These are phyloP conservation scores for Suhomyces panamericanus DNA, from an alignment of 1,139 yeast genomes.

Conservation along the genomic window DNA sequence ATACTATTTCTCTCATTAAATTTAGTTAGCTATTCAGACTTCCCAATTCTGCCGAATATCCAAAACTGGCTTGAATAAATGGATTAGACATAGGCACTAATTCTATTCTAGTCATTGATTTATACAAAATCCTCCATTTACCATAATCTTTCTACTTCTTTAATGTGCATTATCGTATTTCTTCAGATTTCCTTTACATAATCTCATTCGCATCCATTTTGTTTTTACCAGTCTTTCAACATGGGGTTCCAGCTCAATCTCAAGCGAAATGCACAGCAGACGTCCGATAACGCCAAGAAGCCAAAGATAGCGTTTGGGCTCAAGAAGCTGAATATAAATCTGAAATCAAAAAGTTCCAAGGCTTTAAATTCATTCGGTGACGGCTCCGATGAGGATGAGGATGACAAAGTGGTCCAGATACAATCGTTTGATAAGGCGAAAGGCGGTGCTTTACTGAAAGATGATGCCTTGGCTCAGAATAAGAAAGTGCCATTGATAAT, in stretches of 20 bases:
- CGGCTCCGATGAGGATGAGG: slow-evolving; percentile 24
- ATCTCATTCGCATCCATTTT: neutral
- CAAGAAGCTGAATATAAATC: neutral
- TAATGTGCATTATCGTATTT: too few species aligned
- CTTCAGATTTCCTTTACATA: neutral
- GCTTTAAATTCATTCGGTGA: slow-evolving; percentile 13
- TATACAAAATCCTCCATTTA: neutral
- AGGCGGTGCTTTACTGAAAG: slow-evolving; percentile 25
- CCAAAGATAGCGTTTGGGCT: slow-evolving; percentile 4
- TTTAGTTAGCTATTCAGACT: too few species aligned
- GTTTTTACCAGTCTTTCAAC: neutral
- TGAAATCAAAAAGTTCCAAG: neutral
- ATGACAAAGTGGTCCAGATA: slow-evolving; percentile 6
- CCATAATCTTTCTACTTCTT: neutral
- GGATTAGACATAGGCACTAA: too few species aligned
- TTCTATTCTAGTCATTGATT: too few species aligned
- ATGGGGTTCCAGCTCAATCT: slow-evolving; percentile 29
- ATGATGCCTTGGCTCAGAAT: slow-evolving; percentile 18
- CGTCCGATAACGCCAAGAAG: slow-evolving; percentile 5
- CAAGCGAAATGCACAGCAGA: slow-evolving; percentile 14
- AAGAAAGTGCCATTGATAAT: slow-evolving; percentile 19
- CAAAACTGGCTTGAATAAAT: too few species aligned
- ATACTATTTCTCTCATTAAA: too few species aligned
- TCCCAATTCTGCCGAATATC: too few species aligned
- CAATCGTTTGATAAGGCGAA: slow-evolving; percentile 12